phyloP scores from a whole-genome alignment of 495 filamentous ascomycete genomes.

The Penicillium cosmopolitanum region DNA sequence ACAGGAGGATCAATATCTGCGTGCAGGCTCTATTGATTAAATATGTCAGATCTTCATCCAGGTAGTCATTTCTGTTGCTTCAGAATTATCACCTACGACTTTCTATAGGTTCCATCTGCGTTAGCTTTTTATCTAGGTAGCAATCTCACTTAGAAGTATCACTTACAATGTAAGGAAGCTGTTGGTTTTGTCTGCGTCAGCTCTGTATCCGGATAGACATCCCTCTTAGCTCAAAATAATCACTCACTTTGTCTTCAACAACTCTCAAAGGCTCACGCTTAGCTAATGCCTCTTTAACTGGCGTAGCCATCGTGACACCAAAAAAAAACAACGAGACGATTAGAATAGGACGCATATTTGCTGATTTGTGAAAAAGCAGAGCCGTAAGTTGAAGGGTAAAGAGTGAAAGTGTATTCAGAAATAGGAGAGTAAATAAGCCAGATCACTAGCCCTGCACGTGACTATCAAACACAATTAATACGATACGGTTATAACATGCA shows the following conservation, averaged over 20 bases:
- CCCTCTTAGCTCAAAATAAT: background rate
- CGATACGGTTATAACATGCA: no score
- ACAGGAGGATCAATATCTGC: background rate
- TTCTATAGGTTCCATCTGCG: background rate
- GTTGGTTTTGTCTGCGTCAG: background rate
- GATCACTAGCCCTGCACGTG: no score
- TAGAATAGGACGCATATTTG: background rate
- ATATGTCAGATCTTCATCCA: background rate
- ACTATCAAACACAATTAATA: no score
- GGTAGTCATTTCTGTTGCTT: background rate
- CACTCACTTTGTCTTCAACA: background rate
- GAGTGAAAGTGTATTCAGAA: no score
- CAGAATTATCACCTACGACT: background rate
- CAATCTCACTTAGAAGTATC: background rate
- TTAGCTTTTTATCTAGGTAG: background rate
- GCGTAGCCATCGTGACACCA: background rate
- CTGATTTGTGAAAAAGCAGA: background rate
- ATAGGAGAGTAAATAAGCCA: no score
- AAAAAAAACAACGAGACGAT: background rate
- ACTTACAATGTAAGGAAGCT: slow-evolving; percentile 3
- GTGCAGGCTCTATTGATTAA: background rate
- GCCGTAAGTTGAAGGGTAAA: no score
- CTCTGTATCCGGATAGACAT: background rate
- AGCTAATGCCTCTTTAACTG: background rate
- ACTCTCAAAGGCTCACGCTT: background rate